phyloP scores from a whole-genome alignment of 257 asterid species.

The Parsonsia alboflavescens region DNA sequence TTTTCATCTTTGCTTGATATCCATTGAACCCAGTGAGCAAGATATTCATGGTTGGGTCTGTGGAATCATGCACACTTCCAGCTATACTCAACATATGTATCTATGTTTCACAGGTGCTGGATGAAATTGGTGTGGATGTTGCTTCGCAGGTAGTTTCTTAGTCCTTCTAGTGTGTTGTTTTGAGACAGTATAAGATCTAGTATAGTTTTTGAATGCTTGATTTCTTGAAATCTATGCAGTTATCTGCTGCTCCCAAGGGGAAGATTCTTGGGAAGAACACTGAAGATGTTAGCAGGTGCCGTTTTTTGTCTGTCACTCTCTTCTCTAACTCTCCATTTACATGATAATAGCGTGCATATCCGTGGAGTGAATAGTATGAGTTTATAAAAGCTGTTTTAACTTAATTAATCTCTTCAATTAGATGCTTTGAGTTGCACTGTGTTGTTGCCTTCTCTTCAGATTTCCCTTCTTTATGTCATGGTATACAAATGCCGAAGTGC shows the following conservation, averaged over 20 bases:
- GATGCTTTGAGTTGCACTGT: background rate
- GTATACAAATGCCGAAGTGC: background rate
- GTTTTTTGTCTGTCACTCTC: background rate
- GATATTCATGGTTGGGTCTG: too few species aligned
- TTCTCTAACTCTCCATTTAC: background rate
- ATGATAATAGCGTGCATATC: background rate
- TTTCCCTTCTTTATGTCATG: background rate
- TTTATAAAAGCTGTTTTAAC: background rate
- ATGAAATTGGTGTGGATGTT: conserved; percentile 85
- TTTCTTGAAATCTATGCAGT: conserved; percentile 34
- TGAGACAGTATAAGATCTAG: background rate
- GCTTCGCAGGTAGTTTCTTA: conserved; percentile 76
- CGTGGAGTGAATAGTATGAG: background rate
- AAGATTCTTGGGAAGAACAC: conserved; percentile 65
- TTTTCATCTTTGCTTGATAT: conserved; percentile 3
- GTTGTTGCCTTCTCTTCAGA: background rate
- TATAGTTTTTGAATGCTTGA: conserved; percentile 9
- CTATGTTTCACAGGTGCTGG: conserved; percentile 62
- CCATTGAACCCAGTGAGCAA: too few species aligned
- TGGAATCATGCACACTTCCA: background rate
- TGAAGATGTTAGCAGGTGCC: conserved; percentile 65
- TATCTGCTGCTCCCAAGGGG: conserved; percentile 91
- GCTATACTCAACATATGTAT: background rate
- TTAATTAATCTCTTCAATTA: background rate
- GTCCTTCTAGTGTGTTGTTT: conserved; percentile 1